Evolutionary conservation across 2,329 filamentous ascomycete species (phyloP), one percentile per base, ranked within the genome.

Genomic region (Verticillium albo-atrum): DNA sequence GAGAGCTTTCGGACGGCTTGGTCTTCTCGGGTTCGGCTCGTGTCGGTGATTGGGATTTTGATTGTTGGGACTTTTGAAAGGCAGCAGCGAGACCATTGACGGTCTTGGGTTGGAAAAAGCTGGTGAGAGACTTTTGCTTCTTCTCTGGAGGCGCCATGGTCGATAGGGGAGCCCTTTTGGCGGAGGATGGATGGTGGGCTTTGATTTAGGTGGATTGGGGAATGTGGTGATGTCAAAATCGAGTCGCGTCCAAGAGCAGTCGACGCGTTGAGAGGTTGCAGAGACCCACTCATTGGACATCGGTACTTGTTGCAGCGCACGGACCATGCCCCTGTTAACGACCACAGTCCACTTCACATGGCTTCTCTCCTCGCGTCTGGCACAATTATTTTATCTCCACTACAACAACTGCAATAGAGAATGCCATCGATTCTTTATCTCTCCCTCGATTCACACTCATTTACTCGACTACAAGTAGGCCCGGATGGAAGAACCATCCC

Each of bases 51-150:
- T 37, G 42, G 17, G 42, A 23, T 23, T 23, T 6, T 23, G 42
- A 25, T 47, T 47, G 42, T 12, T 67, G 67, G 55, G 73, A 66
- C 58, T 74, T 73, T 62, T 70, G 65, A 58, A 73, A 70, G 53
- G 70, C 67, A 35, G 75, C 69, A n/a, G 72, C 67, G 26, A 77
- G 66, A 60, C 76, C 78, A 71, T 82, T 82, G 68, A 75, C 71
- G 14, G 83, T 76, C 63, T 83, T 88, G 15, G 85, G 86, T 1
- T 86, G 84, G 71, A 96, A 96, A 75, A 96, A 96, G 70, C 87
- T 93, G 3, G 91, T 95, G 62, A 97, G 88, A 1, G 91, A 91
- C 65, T 89, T 84, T 70, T 97, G 91, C 67, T 89, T 90, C 74
- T 89, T 90, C 58, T 72, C 76, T 28, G 75, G 66, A 0, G 76